Evolutionary conservation across 345 rosid species (phyloP).

Genomic region (Angophora floribunda): DNA sequence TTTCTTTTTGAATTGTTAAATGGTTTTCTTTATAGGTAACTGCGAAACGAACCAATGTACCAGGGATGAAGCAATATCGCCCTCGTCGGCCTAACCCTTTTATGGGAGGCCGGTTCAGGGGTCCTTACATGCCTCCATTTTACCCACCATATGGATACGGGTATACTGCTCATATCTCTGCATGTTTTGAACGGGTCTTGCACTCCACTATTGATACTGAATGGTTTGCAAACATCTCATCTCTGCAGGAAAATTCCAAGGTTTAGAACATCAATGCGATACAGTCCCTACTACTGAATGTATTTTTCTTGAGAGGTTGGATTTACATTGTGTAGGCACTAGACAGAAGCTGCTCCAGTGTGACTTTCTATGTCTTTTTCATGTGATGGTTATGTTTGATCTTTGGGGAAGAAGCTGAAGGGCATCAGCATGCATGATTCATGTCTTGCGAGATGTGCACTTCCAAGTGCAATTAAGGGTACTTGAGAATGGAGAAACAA

Average conservation of each 20-base stretch:
- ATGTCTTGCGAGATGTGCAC: neutral
- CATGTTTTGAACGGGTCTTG: neutral
- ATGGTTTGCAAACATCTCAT: neutral
- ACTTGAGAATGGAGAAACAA: neutral
- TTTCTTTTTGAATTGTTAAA: neutral
- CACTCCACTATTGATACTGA: neutral
- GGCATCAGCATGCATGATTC: neutral
- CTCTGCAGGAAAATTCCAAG: slow-evolving; percentile 53
- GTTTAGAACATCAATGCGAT: slow-evolving; percentile 52
- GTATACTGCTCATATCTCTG: slow-evolving; percentile 10
- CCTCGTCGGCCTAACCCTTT: slow-evolving; percentile 42
- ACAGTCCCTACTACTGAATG: slow-evolving; percentile 50
- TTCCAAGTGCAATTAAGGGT: neutral
- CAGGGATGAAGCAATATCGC: slow-evolving; percentile 72
- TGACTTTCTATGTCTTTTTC: neutral
- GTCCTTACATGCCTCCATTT: slow-evolving; percentile 31
- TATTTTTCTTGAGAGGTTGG: neutral
- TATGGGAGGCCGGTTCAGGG: slow-evolving; percentile 24
- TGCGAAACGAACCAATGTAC: slow-evolving; percentile 55
- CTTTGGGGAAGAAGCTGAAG: neutral
- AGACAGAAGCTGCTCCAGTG: neutral
- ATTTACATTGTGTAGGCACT: neutral
- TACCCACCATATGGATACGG: slow-evolving; percentile 59
- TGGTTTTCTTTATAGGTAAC: slow-evolving; percentile 25
- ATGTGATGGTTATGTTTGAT: neutral